Conservation (phyloP, 176 grass and related monocot genomes). For the Rhynchospora breviuscula region DNA sequence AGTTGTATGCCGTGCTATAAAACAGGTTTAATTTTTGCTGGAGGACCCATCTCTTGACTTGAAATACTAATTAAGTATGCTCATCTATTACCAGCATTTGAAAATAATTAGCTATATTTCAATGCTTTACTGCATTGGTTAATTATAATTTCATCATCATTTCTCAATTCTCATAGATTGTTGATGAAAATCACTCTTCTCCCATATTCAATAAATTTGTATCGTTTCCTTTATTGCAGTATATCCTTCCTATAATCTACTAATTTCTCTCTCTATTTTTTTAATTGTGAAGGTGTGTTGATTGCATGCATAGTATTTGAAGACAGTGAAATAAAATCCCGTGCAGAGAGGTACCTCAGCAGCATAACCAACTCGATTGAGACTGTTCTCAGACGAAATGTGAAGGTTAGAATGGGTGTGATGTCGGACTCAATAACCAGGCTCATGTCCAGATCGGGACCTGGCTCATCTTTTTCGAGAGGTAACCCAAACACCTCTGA, state of each 20-base stretch:
- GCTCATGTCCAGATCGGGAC: neutral
- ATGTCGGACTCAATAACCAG: constrained; percentile 17
- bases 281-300: constrained; percentile 37
- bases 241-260: neutral
- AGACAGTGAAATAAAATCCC: constrained; percentile 46
- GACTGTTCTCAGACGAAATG: constrained; percentile 54
- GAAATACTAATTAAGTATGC: neutral
- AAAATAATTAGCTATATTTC: neutral
- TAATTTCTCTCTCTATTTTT: constrained; percentile 11
- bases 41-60: neutral
- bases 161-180: neutral
- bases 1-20: no score
- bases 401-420: constrained; percentile 57
- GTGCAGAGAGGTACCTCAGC: constrained; percentile 72
- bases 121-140: neutral
- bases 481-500: constrained; percentile 35
- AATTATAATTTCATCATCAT: neutral
- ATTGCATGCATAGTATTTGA: constrained; percentile 65
- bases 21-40: neutral
- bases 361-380: constrained; percentile 88
- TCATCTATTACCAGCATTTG: neutral
- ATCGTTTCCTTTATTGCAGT: constrained; percentile 1
- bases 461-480: constrained; percentile 16
- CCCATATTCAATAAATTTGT: constrained; percentile 3
- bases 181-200: neutral